phyloP scores from a whole-genome alignment of 768 basidiomycete species.

The Mycena rosella region DNA sequence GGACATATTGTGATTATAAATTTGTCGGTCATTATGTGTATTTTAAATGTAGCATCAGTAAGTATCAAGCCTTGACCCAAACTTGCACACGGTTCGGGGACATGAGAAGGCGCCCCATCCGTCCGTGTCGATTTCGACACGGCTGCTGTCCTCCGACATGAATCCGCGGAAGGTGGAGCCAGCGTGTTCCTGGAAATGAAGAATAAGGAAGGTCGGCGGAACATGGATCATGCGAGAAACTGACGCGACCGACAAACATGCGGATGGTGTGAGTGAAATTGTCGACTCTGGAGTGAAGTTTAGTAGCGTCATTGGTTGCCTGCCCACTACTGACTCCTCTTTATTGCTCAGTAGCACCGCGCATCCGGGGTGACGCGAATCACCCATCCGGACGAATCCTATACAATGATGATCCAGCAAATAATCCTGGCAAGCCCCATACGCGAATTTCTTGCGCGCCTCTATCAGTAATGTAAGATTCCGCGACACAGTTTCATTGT shows the following conservation, averaged over 20 bases:
- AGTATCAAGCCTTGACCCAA: conserved; percentile 56
- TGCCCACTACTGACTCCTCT: conserved; percentile 40
- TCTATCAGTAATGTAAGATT: conserved; percentile 69
- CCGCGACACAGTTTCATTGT: conserved; percentile 62
- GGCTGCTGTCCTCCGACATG: conserved; percentile 60
- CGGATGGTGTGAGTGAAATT: conserved; percentile 60
- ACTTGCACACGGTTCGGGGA: conserved; percentile 67
- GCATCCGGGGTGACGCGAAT: conserved; percentile 68
- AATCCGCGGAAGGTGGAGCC: conserved; percentile 60
- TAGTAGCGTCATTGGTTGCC: not conserved
- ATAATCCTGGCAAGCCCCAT: conserved; percentile 76
- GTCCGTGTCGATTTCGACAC: conserved; percentile 59
- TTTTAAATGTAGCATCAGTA: conserved; percentile 10
- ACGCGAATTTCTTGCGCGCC: conserved; percentile 74
- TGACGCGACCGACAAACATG: conserved; percentile 76
- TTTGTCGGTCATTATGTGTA: conserved; percentile 12
- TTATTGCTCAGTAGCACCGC: conserved; percentile 80
- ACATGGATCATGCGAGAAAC: conserved; percentile 41
- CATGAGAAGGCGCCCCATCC: conserved; percentile 81
- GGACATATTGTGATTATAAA: conserved; percentile 17
- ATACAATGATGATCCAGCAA: conserved; percentile 71
- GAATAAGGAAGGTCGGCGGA: conserved; percentile 11
- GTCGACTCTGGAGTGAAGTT: conserved; percentile 42
- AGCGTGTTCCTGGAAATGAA: conserved; percentile 48
- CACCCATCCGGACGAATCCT: conserved; percentile 81